Base-by-base conservation (phyloP, 2,329 filamentous ascomycete species). In the Diplodia intermedia region DNA sequence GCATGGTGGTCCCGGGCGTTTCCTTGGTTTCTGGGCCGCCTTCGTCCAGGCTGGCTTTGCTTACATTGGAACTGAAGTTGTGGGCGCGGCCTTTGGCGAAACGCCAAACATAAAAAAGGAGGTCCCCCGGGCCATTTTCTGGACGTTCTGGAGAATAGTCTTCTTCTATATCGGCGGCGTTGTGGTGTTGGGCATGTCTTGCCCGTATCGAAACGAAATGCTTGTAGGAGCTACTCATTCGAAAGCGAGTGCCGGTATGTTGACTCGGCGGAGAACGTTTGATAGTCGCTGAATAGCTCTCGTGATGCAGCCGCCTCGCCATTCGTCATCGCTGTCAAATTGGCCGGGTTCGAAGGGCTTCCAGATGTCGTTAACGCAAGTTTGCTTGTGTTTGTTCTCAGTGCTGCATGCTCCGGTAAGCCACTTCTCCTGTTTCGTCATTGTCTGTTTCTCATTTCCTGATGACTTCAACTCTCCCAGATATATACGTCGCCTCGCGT, bases 1-100 rank as follows among this genome's bases (percentile, higher is more conserved):
- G 0, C 84, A 83, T 15, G 86, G 85, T 29, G 73, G 82, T 29
- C 81, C 82, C 2, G 88, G 86, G 49, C 87, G 87, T 75, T 90
- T 91, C 70, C 85, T 90, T 60, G 88, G 86, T 11, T 91, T 91
- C 80, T 91, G 89, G 88, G 84, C 87, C 29, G 87, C 89, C 15
- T 80, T 91, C 49, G 86, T 91, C 70, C 88, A 87, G 63, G 89
- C 89, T 31, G 86, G 86, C n/a, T 90, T 91, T 76, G 86, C 86
- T 23, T 91, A 87, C 79, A 88, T 90, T 76, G 91, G 91, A 47
- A 87, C 90, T 1, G 91, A 94, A 79, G 85, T 93, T 15, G 90
- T 93, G 7, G 91, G 89, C 70, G 88, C 94, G 55, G 90, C 89
- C 15, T 91, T 91, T 7, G 91, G 90, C 69, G 91, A 94, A 80